These are phyloP conservation scores for Chamaecrista fasciculata DNA, from an alignment of 306 rosid species.

Conservation along the genomic window DNA sequence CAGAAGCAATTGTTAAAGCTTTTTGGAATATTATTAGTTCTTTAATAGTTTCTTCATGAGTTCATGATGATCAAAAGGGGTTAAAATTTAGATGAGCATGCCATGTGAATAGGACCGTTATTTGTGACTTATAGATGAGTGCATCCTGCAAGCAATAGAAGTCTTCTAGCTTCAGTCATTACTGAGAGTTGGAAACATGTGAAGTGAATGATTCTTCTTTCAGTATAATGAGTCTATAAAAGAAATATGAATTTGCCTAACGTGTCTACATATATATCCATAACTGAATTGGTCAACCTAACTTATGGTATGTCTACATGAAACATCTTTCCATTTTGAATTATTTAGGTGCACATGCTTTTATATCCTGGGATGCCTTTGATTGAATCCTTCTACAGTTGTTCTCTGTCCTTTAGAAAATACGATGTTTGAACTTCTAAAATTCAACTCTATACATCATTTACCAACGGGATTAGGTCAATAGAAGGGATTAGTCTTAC, in stretches of 20 bases:
- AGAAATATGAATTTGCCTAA: too few relatives aligned
- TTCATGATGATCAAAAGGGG: not conserved
- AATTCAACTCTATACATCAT: too few relatives aligned
- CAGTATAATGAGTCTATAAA: not conserved
- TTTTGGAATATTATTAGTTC: not conserved
- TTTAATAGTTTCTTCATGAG: not conserved
- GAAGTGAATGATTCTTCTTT: not conserved
- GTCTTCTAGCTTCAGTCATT: constrained; percentile 7
- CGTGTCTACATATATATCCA: too few relatives aligned
- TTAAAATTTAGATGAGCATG: constrained; percentile 7
- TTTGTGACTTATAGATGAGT: not conserved
- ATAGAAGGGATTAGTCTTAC: too few relatives aligned
- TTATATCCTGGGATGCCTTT: not conserved
- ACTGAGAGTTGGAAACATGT: constrained; percentile 13
- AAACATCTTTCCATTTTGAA: not conserved
- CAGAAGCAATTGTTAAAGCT: not conserved
- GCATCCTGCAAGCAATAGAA: not conserved
- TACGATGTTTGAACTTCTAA: too few relatives aligned
- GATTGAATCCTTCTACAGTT: not conserved
- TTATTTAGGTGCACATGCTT: constrained; percentile 8
- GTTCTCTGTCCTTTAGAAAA: too few relatives aligned
- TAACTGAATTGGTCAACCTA: too few relatives aligned
- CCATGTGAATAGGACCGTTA: not conserved
- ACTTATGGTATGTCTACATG: too few relatives aligned
- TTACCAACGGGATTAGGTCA: too few relatives aligned